These are phyloP conservation scores for Iodosphaeria phyllophila DNA, from an alignment of 2,329 filamentous ascomycete genomes.

Conservation along the genomic window DNA sequence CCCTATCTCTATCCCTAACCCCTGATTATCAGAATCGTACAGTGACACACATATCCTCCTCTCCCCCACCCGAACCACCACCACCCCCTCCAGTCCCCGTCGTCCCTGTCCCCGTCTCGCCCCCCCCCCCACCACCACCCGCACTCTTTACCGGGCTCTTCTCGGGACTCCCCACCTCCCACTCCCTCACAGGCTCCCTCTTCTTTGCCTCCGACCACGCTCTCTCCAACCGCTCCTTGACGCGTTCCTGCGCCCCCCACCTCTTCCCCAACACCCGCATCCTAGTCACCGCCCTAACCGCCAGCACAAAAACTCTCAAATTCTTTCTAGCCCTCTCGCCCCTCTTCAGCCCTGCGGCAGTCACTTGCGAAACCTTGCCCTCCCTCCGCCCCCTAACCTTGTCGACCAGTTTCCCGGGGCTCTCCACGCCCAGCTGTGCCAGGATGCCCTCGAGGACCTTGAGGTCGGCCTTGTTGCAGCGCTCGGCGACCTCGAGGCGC, in stretches of 20 bases:
- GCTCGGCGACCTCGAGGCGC: conserved; percentile 66
- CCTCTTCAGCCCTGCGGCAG: conserved; percentile 2
- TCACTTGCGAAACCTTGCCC: not conserved
- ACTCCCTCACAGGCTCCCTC: conserved; percentile 2
- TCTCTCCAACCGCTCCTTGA: conserved; percentile 26
- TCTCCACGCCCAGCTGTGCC: conserved; percentile 27
- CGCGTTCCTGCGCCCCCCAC: conserved; percentile 33
- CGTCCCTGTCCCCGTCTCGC: not conserved
- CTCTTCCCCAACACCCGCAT: conserved; percentile 25
- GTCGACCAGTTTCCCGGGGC: conserved; percentile 11
- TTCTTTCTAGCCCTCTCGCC: conserved; percentile 8
- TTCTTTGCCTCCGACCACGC: conserved; percentile 20
- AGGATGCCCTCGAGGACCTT: conserved; percentile 73
- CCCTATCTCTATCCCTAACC: too few relatives aligned
- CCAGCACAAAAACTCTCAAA: conserved; percentile 25
- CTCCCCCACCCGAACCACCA: not conserved
- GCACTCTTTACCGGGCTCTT: not conserved
- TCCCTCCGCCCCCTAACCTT: conserved; percentile 1
- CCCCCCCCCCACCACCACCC: not conserved
- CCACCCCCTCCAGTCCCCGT: not conserved
- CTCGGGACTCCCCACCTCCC: too few relatives aligned
- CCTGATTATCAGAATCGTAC: too few relatives aligned
- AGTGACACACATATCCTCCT: too few relatives aligned
- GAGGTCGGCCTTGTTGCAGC: conserved; percentile 86
- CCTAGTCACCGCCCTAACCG: conserved; percentile 33